phyloP scores from a whole-genome alignment of 257 asterid species.

The Plantago major region DNA sequence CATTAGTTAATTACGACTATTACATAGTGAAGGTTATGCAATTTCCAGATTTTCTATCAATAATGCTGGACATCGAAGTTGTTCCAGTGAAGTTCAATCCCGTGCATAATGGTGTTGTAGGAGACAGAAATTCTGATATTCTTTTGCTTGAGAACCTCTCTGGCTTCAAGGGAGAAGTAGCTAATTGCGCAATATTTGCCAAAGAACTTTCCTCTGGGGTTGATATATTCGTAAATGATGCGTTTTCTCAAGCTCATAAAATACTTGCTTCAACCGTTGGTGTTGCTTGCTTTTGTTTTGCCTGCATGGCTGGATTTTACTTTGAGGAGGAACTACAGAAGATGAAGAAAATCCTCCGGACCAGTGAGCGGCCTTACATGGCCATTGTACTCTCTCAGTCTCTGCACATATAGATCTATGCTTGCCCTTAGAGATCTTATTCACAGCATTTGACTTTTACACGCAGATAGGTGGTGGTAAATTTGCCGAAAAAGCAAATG shows the following conservation, averaged over 20 bases:
- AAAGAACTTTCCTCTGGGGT: constrained; percentile 57
- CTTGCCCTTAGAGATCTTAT: constrained; percentile 10
- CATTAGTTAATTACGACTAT: constrained; percentile 5
- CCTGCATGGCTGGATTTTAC: constrained; percentile 74
- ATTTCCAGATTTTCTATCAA: constrained; percentile 59
- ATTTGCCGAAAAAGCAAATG: constrained; percentile 64
- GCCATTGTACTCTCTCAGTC: constrained; percentile 61
- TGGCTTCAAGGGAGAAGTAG: constrained; percentile 55
- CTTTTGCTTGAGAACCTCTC: constrained; percentile 68
- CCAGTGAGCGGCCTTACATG: constrained; percentile 49
- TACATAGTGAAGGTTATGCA: constrained; percentile 9
- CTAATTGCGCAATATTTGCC: constrained; percentile 67
- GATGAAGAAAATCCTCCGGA: constrained; percentile 49
- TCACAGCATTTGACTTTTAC: constrained; percentile 18
- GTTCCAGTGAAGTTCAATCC: constrained; percentile 41
- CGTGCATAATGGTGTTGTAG: constrained; percentile 23
- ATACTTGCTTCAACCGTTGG: constrained; percentile 90
- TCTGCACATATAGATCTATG: constrained; percentile 15
- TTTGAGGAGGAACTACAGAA: constrained; percentile 60
- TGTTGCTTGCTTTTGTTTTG: constrained; percentile 57
- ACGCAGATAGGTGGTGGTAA: constrained; percentile 82
- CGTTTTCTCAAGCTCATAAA: constrained; percentile 79
- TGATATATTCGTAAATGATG: constrained; percentile 83
- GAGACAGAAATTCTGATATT: constrained; percentile 28
- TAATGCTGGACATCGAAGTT: constrained; percentile 62